phyloP scores from a whole-genome alignment of 805 yeast genomes.

The Blastobotrys peoriensis region DNA sequence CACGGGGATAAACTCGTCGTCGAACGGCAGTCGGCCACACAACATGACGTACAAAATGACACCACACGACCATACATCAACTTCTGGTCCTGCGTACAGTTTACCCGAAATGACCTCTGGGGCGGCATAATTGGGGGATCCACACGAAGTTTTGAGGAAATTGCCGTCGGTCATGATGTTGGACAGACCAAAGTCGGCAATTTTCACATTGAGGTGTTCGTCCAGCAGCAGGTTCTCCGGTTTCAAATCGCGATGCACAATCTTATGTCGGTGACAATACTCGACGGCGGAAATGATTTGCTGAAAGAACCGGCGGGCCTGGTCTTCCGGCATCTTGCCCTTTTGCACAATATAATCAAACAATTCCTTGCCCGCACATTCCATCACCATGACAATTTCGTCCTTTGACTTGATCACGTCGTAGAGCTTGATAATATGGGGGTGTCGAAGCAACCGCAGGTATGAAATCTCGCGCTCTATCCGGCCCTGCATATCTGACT shows the following conservation, averaged over 20 bases:
- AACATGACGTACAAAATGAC: conserved; percentile 92
- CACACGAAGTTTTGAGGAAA: conserved; percentile 89
- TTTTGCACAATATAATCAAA: conserved; percentile 93
- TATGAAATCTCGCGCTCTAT: conserved; percentile 92
- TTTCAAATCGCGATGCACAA: conserved; percentile 93
- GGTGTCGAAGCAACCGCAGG: conserved; percentile 81
- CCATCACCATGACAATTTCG: conserved; percentile 95
- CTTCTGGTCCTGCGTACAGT: conserved; percentile 95
- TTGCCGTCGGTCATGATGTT: conserved; percentile 98
- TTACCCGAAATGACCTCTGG: conserved; percentile 96
- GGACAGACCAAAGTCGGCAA: conserved; percentile 92
- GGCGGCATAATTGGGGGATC: conserved; percentile 96
- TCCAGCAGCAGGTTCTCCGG: conserved; percentile 90
- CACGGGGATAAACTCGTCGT: conserved; percentile 93
- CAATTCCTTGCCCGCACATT: conserved; percentile 92
- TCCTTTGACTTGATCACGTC: conserved; percentile 94
- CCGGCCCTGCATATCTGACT: conserved; percentile 95
- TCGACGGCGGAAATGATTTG: conserved; percentile 96
- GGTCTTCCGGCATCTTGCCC: conserved; percentile 87
- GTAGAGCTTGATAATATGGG: conserved; percentile 90
- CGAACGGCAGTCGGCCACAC: conserved; percentile 92
- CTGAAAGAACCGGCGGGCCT: conserved; percentile 89
- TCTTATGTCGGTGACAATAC: conserved; percentile 92
- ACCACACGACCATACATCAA: conserved; percentile 97
- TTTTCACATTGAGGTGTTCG: conserved; percentile 85